Evolutionary conservation across 257 asterid species (phyloP), one percentile per base, ranked within the genome.

Genomic region (Cinchona pubescens): DNA sequence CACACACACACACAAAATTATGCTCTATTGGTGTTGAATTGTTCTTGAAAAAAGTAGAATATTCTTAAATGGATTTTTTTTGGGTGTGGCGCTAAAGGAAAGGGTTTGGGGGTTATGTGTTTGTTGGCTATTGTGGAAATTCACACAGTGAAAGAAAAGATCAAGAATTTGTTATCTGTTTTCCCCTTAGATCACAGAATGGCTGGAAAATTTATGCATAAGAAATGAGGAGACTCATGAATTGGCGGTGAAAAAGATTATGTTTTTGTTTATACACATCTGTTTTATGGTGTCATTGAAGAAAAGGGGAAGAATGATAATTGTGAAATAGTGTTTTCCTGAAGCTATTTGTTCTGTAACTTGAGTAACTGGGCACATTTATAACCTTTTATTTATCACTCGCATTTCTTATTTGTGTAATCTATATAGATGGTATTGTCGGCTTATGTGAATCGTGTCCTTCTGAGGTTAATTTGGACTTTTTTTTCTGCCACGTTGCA

Each of bases 401-500:
- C 18, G 29, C 53, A 40, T 23, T 66, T 19, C 16, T 30, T 3
- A 18, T 12, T n/a, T 0, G n/a, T 21, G n/a, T 23, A 11, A 37
- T 38, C 11, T 40, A 0, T 40, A 25, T 58, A 0, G 21, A 21
- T 38, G 21, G 23, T 69, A 3, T 18, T 45, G 9, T 27, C 19
- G 7, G 27, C 18, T 27, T 68, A 23, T 25, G 21, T 48, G 62
- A 18, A 45, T 51, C 14, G n/a, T 68, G 29, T 7, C 15, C 18
- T 45, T 12, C 14, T 21, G 7, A 11, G 30, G 25, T 48, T 53
- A 45, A 32, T 25, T 18, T 45, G 60, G 27, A 45, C 45, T 75
- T 59, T 16, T 49, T 58, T 58, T n/a, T 10, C 51, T 79, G 25
- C 62, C 62, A n/a, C 23, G 48, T 30, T 79, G 66, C 62, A 90